Evolutionary conservation across 257 asterid species (phyloP).

Genomic region (Craterostigma plantagineum): DNA sequence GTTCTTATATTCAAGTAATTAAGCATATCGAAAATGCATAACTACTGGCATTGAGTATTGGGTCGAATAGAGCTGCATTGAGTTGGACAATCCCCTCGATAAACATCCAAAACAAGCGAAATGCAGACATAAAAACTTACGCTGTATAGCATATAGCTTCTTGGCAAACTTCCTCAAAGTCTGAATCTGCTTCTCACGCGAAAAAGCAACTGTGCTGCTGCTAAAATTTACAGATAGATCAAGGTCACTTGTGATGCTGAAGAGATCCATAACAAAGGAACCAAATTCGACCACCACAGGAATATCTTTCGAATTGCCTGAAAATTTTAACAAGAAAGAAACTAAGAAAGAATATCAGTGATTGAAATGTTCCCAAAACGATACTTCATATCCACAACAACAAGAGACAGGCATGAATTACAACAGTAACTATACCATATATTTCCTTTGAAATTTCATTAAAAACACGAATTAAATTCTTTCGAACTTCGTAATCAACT

Average conservation of each 20-base stretch:
- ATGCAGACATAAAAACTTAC: conserved; percentile 21
- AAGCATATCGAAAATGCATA: no score
- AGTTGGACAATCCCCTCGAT: neutral
- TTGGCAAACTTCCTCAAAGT: conserved; percentile 62
- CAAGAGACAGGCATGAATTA: conserved; percentile 2
- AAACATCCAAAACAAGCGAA: neutral
- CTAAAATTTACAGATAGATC: conserved; percentile 75
- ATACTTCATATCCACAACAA: conserved; percentile 1
- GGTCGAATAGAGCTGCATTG: no score
- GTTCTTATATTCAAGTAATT: no score
- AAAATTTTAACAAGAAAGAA: conserved; percentile 2
- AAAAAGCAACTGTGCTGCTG: conserved; percentile 14
- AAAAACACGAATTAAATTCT: conserved; percentile 46
- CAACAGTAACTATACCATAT: conserved; percentile 32
- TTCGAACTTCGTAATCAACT: conserved; percentile 48
- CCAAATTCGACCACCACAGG: conserved; percentile 83
- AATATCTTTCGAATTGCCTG: conserved; percentile 36
- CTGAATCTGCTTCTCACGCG: conserved; percentile 68
- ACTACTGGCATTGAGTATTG: conserved; percentile 1
- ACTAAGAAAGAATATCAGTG: conserved; percentile 5
- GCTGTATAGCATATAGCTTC: conserved; percentile 51
- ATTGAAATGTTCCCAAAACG: neutral
- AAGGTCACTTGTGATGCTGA: conserved; percentile 55
- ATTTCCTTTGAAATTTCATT: conserved; percentile 65
- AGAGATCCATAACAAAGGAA: conserved; percentile 83